These are phyloP conservation scores for Monosporascus sp. DNA, from an alignment of 2,329 filamentous ascomycete species.

Conservation along the genomic window DNA sequence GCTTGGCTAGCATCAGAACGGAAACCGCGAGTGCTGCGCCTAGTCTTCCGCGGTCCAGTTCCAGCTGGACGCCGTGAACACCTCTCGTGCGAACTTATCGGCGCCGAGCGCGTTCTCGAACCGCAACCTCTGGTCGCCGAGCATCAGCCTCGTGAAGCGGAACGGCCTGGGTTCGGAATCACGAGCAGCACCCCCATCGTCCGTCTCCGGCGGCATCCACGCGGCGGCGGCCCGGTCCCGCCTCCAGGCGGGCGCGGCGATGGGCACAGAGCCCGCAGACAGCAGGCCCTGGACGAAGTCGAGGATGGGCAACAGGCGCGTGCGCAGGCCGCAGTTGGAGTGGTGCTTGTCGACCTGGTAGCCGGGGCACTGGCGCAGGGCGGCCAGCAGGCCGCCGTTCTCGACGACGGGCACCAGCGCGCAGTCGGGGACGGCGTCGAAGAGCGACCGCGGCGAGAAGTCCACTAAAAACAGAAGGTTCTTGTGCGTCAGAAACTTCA, in stretches of 20 bases:
- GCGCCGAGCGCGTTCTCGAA: constrained; percentile 44
- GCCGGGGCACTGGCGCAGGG: constrained; percentile 59
- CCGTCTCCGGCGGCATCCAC: constrained; percentile 30
- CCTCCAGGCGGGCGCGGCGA: constrained; percentile 44
- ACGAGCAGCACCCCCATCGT: background rate
- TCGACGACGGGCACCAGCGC: constrained; percentile 52
- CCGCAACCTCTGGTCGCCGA: constrained; percentile 44
- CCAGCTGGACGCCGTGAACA: constrained; percentile 55
- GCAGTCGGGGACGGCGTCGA: constrained; percentile 37
- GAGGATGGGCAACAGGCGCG: constrained; percentile 59
- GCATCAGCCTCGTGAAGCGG: constrained; percentile 45
- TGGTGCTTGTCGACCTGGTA: constrained; percentile 74
- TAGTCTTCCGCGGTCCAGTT: constrained; percentile 52
- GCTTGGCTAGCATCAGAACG: no score
- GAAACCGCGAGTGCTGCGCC: constrained; percentile 2
- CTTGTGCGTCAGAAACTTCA: constrained; percentile 62
- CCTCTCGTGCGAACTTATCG: constrained; percentile 43
- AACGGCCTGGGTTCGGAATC: constrained; percentile 27
- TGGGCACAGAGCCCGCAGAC: constrained; percentile 37
- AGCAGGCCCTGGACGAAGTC: constrained; percentile 59
- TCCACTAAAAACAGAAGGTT: constrained; percentile 56
- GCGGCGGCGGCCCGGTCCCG: constrained; percentile 32
- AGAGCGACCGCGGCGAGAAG: constrained; percentile 44
- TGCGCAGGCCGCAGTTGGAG: constrained; percentile 65
- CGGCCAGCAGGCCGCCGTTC: constrained; percentile 47